Conservation (phyloP, 1,284 basidiomycete genomes). For the Filobasidium uniguttulatum region DNA sequence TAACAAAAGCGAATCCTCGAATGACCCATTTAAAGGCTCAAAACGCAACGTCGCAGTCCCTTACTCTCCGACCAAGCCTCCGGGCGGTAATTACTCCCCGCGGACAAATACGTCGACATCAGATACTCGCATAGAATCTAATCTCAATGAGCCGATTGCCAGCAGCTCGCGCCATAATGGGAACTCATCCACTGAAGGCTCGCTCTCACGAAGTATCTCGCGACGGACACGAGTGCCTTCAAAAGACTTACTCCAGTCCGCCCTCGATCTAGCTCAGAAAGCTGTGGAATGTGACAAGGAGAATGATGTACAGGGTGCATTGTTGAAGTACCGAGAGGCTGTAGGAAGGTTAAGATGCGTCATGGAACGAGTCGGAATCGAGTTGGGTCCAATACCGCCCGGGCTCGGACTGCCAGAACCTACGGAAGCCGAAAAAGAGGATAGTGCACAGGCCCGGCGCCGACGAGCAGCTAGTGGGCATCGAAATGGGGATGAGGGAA, state of each 20-base stretch:
- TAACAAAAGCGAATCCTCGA: too few relatives aligned
- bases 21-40: background rate
- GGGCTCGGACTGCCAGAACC: constrained; percentile 10
- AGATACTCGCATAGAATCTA: background rate
- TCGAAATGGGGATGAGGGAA: constrained; percentile 10
- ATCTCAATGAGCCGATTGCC: background rate
- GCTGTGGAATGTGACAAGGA: constrained; percentile 38
- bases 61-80: background rate
- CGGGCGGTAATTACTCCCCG: background rate
- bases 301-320: constrained; percentile 34
- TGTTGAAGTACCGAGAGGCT: constrained; percentile 34
- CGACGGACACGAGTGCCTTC: constrained; percentile 25
- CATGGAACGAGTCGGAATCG: constrained; percentile 36
- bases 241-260: constrained; percentile 32
- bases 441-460: constrained; percentile 2
- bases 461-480: constrained; percentile 2
- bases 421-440: constrained; percentile 9
- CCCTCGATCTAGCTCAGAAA: constrained; percentile 35
- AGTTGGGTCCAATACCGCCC: constrained; percentile 10
- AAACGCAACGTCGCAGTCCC: background rate
- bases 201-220: background rate
- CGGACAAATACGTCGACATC: background rate
- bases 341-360: constrained; percentile 32
- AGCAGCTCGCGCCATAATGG: background rate
- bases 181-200: background rate